Evolutionary conservation across 2,329 filamentous ascomycete species (phyloP).

Genomic region (Neocucurbitaria cava): DNA sequence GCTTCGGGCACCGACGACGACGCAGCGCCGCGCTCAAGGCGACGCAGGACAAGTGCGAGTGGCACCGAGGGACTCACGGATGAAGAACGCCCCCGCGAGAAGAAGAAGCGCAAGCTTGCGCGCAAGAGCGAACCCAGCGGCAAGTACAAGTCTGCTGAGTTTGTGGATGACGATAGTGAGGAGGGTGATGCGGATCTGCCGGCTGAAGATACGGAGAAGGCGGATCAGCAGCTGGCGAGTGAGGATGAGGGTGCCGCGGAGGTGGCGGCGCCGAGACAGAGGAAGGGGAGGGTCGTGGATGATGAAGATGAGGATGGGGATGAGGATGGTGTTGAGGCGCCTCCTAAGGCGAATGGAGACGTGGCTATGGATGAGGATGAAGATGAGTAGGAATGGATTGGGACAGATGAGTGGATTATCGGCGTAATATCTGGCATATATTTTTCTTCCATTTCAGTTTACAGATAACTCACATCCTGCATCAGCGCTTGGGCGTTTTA

Average conservation of each 20-base stretch:
- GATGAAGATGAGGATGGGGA: conserved; percentile 45
- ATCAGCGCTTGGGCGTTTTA: conserved; percentile 30
- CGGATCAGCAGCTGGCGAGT: conserved; percentile 12
- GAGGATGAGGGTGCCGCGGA: conserved; percentile 32
- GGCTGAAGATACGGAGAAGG: conserved; percentile 24
- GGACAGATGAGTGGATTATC: background rate
- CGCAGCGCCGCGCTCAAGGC: conserved; percentile 50
- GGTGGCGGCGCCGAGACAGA: conserved; percentile 16
- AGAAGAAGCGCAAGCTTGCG: conserved; percentile 68
- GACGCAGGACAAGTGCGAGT: conserved; percentile 45
- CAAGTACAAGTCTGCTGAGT: conserved; percentile 88
- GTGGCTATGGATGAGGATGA: conserved; percentile 41
- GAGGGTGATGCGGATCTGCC: conserved; percentile 36
- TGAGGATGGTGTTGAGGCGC: conserved; percentile 28
- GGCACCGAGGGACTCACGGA: conserved; percentile 58
- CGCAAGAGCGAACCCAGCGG: conserved; percentile 55
- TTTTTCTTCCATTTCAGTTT: background rate
- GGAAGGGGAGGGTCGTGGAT: conserved; percentile 42
- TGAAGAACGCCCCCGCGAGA: conserved; percentile 65
- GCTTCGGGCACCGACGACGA: conserved; percentile 38
- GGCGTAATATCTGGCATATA: conserved; percentile 8
- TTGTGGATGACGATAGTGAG: conserved; percentile 74
- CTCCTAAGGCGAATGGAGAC: conserved; percentile 30
- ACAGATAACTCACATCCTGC: conserved; percentile 18
- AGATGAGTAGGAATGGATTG: conserved; percentile 30